A percentile compares a stretch with the other conserved stretches of the same genome.
Evolutionary conservation across 257 asterid genomes (phyloP).

Genomic region (Solanum lignicaule): DNA sequence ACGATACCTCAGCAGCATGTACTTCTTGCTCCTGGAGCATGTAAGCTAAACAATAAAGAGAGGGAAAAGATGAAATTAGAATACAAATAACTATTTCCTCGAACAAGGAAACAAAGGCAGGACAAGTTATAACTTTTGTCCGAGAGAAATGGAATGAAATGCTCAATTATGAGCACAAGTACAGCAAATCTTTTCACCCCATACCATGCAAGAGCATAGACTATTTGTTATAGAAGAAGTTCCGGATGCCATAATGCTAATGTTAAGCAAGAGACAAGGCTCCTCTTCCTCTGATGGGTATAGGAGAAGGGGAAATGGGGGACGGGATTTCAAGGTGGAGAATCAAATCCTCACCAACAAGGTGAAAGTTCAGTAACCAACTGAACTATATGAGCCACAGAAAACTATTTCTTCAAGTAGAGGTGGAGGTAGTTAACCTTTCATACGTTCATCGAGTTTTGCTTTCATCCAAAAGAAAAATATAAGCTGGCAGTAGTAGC

Average conservation of each 20-base stretch:
- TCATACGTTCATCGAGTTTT: background rate
- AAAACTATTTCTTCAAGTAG: background rate
- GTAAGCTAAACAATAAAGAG: constrained; percentile 38
- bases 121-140: background rate
- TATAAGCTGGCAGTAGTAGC: background rate
- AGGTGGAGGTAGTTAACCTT: background rate
- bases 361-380: background rate
- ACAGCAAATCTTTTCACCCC: constrained; percentile 8
- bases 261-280: constrained; percentile 12
- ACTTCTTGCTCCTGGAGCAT: constrained; percentile 92
- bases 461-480: background rate
- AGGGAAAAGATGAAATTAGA: background rate
- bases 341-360: background rate
- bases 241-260: constrained; percentile 10
- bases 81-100: background rate
- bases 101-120: background rate
- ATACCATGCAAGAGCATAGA: background rate
- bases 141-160: constrained; percentile 5
- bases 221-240: constrained; percentile 11
- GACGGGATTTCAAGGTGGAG: background rate
- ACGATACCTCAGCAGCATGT: constrained; percentile 74
- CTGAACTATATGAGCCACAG: background rate
- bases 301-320: background rate
- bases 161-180: background rate
- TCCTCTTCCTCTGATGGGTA: constrained; percentile 9